These are phyloP conservation scores for Paragyromitra xinjiangensis DNA, from an alignment of 495 filamentous ascomycete genomes.

Conservation along the genomic window DNA sequence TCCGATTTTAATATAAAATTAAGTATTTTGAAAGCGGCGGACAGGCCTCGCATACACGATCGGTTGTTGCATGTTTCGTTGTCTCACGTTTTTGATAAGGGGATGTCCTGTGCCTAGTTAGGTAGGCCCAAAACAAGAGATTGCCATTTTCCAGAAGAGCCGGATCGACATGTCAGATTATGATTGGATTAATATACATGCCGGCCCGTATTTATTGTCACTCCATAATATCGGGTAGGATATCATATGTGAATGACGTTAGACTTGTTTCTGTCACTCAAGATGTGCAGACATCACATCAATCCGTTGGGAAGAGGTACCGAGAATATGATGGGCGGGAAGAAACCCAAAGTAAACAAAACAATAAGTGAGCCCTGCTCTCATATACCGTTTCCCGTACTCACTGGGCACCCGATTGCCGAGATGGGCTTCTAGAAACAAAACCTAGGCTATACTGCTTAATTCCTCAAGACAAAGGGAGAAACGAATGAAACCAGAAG, in stretches of 20 bases:
- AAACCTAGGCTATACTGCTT: background rate
- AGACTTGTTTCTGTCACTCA: constrained; percentile 12
- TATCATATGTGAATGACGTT: constrained; percentile 25
- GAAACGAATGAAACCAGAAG: no score
- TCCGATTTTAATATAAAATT: constrained; percentile 27
- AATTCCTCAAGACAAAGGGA: background rate
- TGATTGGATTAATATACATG: constrained; percentile 23
- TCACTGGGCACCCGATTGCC: constrained; percentile 23
- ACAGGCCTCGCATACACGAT: constrained; percentile 11
- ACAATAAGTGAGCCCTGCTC: background rate
- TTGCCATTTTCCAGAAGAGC: constrained; percentile 11
- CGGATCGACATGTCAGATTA: constrained; percentile 23
- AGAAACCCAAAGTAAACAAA: constrained; percentile 4
- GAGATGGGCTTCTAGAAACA: constrained; percentile 37
- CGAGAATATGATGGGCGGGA: constrained; percentile 12
- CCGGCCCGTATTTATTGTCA: constrained; percentile 1
- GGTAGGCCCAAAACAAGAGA: background rate
- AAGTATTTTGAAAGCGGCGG: constrained; percentile 39
- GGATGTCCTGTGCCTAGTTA: constrained; percentile 1
- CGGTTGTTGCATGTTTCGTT: constrained; percentile 6
- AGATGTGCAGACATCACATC: constrained; percentile 1
- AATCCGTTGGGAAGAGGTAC: background rate
- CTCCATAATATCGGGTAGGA: background rate
- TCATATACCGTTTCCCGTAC: background rate
- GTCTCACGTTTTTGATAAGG: constrained; percentile 31